Conservation (phyloP, 2,329 filamentous ascomycete genomes). For the Blastomyces silverae region DNA sequence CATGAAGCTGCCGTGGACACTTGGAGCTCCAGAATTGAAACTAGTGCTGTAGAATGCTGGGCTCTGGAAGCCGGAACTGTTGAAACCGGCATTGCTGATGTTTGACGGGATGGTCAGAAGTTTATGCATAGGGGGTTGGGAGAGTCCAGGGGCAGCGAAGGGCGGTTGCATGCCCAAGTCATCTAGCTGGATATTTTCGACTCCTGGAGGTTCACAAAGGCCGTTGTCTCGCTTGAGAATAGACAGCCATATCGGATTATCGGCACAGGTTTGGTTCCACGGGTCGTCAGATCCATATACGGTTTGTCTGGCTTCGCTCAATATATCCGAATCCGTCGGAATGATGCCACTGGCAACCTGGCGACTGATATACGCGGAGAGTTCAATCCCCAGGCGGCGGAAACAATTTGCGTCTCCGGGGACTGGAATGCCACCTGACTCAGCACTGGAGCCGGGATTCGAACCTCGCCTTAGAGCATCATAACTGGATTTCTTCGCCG, state of each 20-base stretch:
- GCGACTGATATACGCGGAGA: slow-evolving; percentile 36
- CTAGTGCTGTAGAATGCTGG: slow-evolving; percentile 29
- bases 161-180: slow-evolving; percentile 41
- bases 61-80: slow-evolving; percentile 32
- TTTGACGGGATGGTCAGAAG: slow-evolving; percentile 20
- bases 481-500: slow-evolving; percentile 9
- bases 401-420: slow-evolving; percentile 39
- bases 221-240: slow-evolving; percentile 42
- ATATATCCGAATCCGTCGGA: slow-evolving; percentile 32
- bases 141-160: slow-evolving; percentile 36
- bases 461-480: no score
- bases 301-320: slow-evolving; percentile 28
- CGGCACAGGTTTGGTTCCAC: slow-evolving; percentile 41
- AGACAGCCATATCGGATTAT: slow-evolving; percentile 43
- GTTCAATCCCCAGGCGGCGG: slow-evolving; percentile 36
- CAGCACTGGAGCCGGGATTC: not conserved
- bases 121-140: slow-evolving; percentile 31
- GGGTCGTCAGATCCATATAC: slow-evolving; percentile 31
- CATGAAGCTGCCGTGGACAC: slow-evolving; percentile 27
- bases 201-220: slow-evolving; percentile 29
- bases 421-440: slow-evolving; percentile 23
- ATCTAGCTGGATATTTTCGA: slow-evolving; percentile 32
- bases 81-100: slow-evolving; percentile 26
- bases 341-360: slow-evolving; percentile 31
- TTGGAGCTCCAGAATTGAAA: slow-evolving; percentile 33